Conservation (phyloP, 1,139 yeast genomes). For the Candida gigantensis region DNA sequence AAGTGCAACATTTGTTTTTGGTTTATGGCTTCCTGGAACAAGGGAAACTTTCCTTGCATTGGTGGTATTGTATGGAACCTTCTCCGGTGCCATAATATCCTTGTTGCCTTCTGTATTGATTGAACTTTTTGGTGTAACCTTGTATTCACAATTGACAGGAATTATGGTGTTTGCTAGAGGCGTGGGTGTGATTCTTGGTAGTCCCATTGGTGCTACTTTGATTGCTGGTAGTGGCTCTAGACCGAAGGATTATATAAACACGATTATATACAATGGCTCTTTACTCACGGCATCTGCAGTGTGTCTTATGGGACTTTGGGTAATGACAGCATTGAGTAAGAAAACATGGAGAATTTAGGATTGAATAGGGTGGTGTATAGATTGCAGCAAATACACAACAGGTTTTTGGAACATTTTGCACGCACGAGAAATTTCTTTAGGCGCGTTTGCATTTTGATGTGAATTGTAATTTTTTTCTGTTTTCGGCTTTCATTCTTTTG, state of each 20-base stretch:
- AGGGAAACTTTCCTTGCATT: slow-evolving; percentile 32
- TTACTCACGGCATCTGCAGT: slow-evolving; percentile 20
- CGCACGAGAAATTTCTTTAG: background rate
- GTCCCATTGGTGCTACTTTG: slow-evolving; percentile 34
- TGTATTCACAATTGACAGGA: slow-evolving; percentile 27
- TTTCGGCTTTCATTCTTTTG: background rate
- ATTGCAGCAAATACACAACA: too few relatives aligned
- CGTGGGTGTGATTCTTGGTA: slow-evolving; percentile 31
- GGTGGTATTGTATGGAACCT: slow-evolving; percentile 38
- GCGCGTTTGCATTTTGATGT: background rate
- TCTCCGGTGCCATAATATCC: slow-evolving; percentile 40
- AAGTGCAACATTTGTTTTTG: slow-evolving; percentile 32
- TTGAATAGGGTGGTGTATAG: too few relatives aligned
- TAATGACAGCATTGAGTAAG: background rate
- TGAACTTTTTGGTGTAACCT: slow-evolving; percentile 38
- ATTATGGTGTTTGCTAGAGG: slow-evolving; percentile 35
- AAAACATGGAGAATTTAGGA: slow-evolving; percentile 3
- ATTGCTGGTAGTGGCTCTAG: slow-evolving; percentile 18
- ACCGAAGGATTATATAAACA: slow-evolving; percentile 22
- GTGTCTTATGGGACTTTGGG: slow-evolving; percentile 2
- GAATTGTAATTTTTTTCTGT: background rate
- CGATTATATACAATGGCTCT: slow-evolving; percentile 29
- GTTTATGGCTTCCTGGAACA: slow-evolving; percentile 27
- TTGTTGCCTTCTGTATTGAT: slow-evolving; percentile 40
- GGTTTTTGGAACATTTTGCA: too few relatives aligned